Percentiles rank a stretch among this genome's conserved stretches.
Conservation (phyloP, 2,329 filamentous ascomycete genomes). For the Sclerotinia glacialis region DNA sequence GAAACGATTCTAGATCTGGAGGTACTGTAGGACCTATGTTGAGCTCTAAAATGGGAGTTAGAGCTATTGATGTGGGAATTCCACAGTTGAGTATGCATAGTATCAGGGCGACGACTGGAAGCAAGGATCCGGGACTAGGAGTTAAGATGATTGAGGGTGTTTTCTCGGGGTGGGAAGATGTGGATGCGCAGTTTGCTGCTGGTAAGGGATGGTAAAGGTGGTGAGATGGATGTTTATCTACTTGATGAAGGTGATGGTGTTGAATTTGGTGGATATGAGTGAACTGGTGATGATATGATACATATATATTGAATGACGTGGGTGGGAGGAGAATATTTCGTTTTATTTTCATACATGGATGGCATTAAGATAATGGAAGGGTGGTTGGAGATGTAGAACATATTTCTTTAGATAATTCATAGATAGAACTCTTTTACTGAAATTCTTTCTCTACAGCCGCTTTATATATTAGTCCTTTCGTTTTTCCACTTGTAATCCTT, state of each 20-base stretch:
- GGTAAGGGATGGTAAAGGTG: neutral
- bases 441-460: no score
- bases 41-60: conserved; percentile 73
- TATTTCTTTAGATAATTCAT: no score
- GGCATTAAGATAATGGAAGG: no score
- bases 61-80: conserved; percentile 83
- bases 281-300: no score
- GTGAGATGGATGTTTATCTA: conserved; percentile 24
- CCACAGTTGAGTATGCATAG: conserved; percentile 93
- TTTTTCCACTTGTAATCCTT: no score
- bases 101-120: conserved; percentile 83
- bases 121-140: conserved; percentile 80
- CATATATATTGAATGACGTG: no score
- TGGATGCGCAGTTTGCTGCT: conserved; percentile 71
- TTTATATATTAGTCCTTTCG: no score
- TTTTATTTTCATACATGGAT: no score
- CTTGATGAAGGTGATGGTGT: neutral
- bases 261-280: no score
- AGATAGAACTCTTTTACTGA: no score
- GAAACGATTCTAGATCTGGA: conserved; percentile 85
- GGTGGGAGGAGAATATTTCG: no score
- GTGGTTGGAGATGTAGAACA: no score
- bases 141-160: conserved; percentile 88
- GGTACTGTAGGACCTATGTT: conserved; percentile 96
- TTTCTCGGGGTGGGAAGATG: conserved; percentile 78